Base-by-base conservation (phyloP, 2,329 filamentous ascomycete species). In the Fusarium buharicum region DNA sequence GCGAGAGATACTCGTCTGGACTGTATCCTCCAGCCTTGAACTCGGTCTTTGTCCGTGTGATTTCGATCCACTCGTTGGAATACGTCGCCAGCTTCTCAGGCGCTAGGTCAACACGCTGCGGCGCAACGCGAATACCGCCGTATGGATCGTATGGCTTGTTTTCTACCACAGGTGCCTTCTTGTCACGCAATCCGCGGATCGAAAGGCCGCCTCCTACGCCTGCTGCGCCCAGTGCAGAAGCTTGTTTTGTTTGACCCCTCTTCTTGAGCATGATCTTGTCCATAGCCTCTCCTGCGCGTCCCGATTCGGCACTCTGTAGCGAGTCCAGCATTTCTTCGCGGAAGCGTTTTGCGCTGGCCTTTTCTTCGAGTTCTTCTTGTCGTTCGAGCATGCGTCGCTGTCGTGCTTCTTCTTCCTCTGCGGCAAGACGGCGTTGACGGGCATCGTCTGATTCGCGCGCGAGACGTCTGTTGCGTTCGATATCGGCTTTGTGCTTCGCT, bases 101-200 rank as follows among this genome's bases (percentile, higher is more conserved):
- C 0, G 70, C 63, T 24, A 96, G 72, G 10, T 83, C 80, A 71
- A 92, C 94, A 68, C 93, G 89, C 67, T 89, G 82, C 18, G 87
- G 86, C 20, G 82, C 81, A 47, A 93, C 84, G 41, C 84, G 78
- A 59, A 93, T 78, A 1, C 92, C 95, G 34, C 87, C 92, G 73
- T 95, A 97, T 0, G 94, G 90, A 78, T 97, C 93, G 77, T 96
- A 97, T 0, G 92, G 89, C 55, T 88, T 87, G 69, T 92, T 87
- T 6, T 85, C 85, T 44, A 65, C 72, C 13, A 72, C 72, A n/a
- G 56, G 61, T 8, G 76, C 82, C 67, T 74, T 76, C 74, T 81
- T 83, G 69, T 84, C 88, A 76, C 91, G 92, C 55, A 97, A 83
- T 2, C 94, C 94, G 67, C 91, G 90, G 76, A 97, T 93, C 3